Conservation (phyloP, 1,139 yeast genomes). For the Saccharomyces hybrid region DNA sequence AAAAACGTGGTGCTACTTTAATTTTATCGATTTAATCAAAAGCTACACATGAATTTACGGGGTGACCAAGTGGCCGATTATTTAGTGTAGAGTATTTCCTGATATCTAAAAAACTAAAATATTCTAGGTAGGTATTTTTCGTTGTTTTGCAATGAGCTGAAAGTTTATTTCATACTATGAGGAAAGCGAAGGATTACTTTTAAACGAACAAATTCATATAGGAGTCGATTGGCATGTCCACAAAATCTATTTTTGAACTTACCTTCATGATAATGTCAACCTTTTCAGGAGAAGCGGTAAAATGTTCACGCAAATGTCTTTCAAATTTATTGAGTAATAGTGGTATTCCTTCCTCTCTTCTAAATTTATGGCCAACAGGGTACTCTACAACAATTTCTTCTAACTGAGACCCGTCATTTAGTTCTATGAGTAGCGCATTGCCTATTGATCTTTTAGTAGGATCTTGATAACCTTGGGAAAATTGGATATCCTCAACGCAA, state of each 20-base stretch:
- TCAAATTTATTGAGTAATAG: conserved; percentile 44
- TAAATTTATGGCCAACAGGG: conserved; percentile 51
- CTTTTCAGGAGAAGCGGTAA: conserved; percentile 30
- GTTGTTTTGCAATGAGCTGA: no score
- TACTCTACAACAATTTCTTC: conserved; percentile 49
- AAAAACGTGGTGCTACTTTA: not conserved
- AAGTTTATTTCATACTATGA: not conserved
- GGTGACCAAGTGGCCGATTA: not conserved
- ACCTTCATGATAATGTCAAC: conserved; percentile 36
- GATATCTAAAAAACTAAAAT: no score
- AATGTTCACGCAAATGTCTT: conserved; percentile 43
- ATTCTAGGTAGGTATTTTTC: no score
- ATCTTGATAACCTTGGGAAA: conserved; percentile 46
- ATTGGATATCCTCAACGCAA: conserved; percentile 44
- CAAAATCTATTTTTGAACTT: conserved; percentile 33
- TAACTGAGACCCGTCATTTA: conserved; percentile 46
- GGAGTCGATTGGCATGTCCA: conserved; percentile 41
- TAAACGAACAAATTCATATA: conserved; percentile 38
- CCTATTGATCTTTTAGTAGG: conserved; percentile 52
- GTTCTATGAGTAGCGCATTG: conserved; percentile 43
- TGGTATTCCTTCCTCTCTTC: conserved; percentile 55
- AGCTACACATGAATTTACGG: not conserved
- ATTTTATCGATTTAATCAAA: not conserved
- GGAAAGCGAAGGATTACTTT: not conserved
- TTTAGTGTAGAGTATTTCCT: no score